These are phyloP conservation scores for Ascocoryne sarcoides DNA, from an alignment of 2,329 filamentous ascomycete genomes.

Conservation along the genomic window DNA sequence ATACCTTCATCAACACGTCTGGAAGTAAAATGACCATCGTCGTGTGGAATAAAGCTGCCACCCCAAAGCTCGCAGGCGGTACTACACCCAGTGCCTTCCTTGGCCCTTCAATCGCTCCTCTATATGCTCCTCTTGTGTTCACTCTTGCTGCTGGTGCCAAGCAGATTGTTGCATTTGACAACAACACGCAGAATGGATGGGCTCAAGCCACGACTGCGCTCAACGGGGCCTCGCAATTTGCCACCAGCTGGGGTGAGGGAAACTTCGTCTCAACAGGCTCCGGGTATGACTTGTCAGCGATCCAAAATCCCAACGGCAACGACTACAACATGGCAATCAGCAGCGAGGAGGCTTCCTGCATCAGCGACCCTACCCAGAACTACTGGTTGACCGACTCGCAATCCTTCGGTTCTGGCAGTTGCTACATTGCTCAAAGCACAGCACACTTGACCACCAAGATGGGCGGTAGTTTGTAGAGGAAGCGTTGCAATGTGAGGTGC, in stretches of 20 bases:
- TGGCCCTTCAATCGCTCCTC: conserved; percentile 17
- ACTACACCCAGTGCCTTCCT: background rate
- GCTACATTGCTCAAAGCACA: conserved; percentile 20
- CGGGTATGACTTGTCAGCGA: conserved; percentile 27
- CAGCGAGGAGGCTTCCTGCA: conserved; percentile 20
- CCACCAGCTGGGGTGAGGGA: conserved; percentile 23
- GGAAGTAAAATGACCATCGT: conserved; percentile 17
- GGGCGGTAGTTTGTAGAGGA: too few species aligned
- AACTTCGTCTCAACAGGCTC: conserved; percentile 20
- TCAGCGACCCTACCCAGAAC: conserved; percentile 23
- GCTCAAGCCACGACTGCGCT: conserved; percentile 11
- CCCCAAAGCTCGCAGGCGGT: background rate
- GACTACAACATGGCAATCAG: conserved; percentile 27
- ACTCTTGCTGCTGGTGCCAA: conserved; percentile 15
- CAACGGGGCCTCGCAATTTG: conserved; percentile 17
- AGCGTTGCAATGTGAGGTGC: too few species aligned
- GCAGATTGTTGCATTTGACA: conserved; percentile 22
- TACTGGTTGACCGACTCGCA: conserved; percentile 21
- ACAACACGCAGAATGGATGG: conserved; percentile 22
- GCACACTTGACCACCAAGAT: conserved; percentile 20
- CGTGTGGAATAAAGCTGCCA: conserved; percentile 25
- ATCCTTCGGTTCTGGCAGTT: conserved; percentile 25
- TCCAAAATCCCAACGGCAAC: conserved; percentile 23
- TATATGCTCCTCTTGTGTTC: conserved; percentile 20
- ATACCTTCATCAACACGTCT: conserved; percentile 20